phyloP scores from a whole-genome alignment of 1,284 basidiomycete species.

The Ceratobasidium sp. region DNA sequence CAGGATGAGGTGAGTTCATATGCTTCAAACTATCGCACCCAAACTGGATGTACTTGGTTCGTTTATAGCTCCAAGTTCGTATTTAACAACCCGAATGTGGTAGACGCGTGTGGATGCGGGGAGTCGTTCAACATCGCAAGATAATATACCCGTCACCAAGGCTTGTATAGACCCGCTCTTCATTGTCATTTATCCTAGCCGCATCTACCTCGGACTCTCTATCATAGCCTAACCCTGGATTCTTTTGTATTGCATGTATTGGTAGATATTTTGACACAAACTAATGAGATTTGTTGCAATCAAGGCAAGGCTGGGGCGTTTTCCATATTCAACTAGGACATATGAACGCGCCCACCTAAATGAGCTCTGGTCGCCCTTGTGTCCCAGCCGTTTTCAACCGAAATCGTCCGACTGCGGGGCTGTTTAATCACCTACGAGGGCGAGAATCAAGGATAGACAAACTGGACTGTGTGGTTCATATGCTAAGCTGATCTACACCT shows the following conservation, averaged over 20 bases:
- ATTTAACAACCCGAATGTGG: constrained; percentile 89
- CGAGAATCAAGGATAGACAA: background rate
- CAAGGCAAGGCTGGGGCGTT: background rate
- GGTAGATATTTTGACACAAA: constrained; percentile 4
- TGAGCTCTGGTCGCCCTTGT: constrained; percentile 1
- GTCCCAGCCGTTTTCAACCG: constrained; percentile 1
- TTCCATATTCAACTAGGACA: background rate
- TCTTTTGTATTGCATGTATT: constrained; percentile 31
- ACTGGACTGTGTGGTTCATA: constrained; percentile 1
- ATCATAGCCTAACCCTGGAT: background rate
- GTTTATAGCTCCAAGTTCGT: constrained; percentile 81
- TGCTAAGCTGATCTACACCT: constrained; percentile 27
- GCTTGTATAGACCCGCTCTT: constrained; percentile 16
- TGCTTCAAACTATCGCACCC: background rate
- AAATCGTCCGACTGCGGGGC: background rate
- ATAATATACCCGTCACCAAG: background rate
- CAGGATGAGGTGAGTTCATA: constrained; percentile 70
- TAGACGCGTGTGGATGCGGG: constrained; percentile 93
- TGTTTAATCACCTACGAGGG: background rate
- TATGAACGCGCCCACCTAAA: background rate
- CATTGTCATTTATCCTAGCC: background rate
- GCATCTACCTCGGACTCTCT: constrained; percentile 12
- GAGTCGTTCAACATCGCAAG: constrained; percentile 77
- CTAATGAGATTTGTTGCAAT: constrained; percentile 13
- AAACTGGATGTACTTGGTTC: background rate